Evolutionary conservation across 192 early-diverging fungal species (phyloP).

Genomic region (Chytriomyces sp.): DNA sequence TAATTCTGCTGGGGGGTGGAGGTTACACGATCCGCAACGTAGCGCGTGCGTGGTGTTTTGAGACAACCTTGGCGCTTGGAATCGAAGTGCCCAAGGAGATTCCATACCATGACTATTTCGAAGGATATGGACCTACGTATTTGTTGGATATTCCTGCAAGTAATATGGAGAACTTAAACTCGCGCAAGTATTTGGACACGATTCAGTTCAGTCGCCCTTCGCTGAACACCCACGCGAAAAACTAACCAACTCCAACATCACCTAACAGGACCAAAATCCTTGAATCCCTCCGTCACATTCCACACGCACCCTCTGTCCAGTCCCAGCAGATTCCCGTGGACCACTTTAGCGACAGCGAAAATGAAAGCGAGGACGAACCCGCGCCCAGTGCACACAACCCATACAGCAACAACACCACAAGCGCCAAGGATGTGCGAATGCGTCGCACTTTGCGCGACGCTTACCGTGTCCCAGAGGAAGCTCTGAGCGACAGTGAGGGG

Average conservation of each 20-base stretch:
- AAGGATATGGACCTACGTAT: slow-evolving; percentile 61
- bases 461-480: slow-evolving; percentile 77
- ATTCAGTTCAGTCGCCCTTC: slow-evolving; percentile 57
- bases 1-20: slow-evolving; percentile 92
- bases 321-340: slow-evolving; percentile 67
- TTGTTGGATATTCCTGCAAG: slow-evolving; percentile 68
- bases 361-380: slow-evolving; percentile 23
- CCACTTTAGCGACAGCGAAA: slow-evolving; percentile 29
- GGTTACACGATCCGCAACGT: slow-evolving; percentile 92
- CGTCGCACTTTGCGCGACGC: slow-evolving; percentile 47
- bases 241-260: too few relatives aligned
- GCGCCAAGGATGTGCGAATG: slow-evolving; percentile 25
- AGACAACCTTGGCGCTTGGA: slow-evolving; percentile 83
- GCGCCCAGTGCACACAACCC: not conserved
- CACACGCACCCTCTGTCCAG: slow-evolving; percentile 93
- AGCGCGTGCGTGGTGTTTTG: slow-evolving; percentile 91
- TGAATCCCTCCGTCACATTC: slow-evolving; percentile 86
- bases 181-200: slow-evolving; percentile 79
- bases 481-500: slow-evolving; percentile 78
- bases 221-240: not conserved
- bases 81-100: slow-evolving; percentile 69
- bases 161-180: slow-evolving; percentile 90
- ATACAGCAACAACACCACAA: not conserved
- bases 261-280: slow-evolving; percentile 56
- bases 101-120: slow-evolving; percentile 68